Evolutionary conservation across 2,329 filamentous ascomycete species (phyloP).

Genomic region (Plectosphaerella cucumerina): DNA sequence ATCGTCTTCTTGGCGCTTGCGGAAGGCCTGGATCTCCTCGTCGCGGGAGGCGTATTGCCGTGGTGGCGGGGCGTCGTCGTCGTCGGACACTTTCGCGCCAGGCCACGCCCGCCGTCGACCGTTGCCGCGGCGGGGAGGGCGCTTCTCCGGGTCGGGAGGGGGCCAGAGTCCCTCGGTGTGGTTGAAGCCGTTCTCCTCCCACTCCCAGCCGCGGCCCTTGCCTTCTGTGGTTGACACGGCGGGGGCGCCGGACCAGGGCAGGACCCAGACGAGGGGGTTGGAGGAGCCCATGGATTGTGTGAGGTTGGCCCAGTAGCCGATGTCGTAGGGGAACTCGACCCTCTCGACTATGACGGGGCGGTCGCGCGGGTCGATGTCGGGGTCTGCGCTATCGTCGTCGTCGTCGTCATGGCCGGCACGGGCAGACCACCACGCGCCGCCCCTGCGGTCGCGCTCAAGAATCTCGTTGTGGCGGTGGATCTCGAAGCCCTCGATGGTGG

Average conservation of each 20-base stretch:
- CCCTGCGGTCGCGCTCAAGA: constrained; percentile 38
- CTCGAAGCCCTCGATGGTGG: constrained; percentile 80
- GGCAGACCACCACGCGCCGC: constrained; percentile 37
- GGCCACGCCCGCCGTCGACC: constrained; percentile 26
- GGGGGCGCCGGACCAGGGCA: constrained; percentile 57
- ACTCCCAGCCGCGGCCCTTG: constrained; percentile 50
- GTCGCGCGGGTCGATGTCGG: constrained; percentile 16
- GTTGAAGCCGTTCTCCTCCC: constrained; percentile 76
- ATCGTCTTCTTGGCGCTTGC: constrained; percentile 44
- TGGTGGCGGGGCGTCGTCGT: constrained; percentile 24
- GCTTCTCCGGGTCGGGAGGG: constrained; percentile 58
- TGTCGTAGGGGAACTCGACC: constrained; percentile 79
- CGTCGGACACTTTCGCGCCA: constrained; percentile 28
- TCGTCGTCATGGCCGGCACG: constrained; percentile 26
- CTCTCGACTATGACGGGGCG: constrained; percentile 46
- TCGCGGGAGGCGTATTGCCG: constrained; percentile 33
- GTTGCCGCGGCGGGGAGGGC: constrained; percentile 36
- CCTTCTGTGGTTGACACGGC: constrained; percentile 29
- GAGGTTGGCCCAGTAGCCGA: constrained; percentile 71
- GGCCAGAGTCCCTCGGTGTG: constrained; percentile 58
- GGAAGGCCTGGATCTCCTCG: constrained; percentile 45
- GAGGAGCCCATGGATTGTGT: constrained; percentile 69
- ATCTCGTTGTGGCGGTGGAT: constrained; percentile 59
- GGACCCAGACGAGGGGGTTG: constrained; percentile 65
- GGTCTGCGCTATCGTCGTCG: constrained; percentile 30